These are phyloP conservation scores for Oryza longistaminata DNA, from an alignment of 176 grass and related monocot genomes.

Conservation along the genomic window DNA sequence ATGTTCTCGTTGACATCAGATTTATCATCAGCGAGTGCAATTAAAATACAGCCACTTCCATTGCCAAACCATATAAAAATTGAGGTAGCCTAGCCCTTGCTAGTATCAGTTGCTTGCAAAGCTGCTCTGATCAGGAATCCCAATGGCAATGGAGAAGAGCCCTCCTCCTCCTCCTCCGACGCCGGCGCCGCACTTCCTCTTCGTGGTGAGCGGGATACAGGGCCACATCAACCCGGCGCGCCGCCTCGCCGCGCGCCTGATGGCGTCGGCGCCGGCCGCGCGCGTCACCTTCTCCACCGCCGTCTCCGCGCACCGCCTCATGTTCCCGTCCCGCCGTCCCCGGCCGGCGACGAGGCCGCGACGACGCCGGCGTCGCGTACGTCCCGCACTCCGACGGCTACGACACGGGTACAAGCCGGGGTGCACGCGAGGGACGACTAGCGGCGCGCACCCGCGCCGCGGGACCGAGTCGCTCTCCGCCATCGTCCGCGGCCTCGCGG, in stretches of 20 bases:
- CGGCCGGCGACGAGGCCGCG: not conserved
- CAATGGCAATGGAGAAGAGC: not conserved
- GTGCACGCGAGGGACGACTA: not conserved
- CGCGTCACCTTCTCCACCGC: slow-evolving; percentile 52
- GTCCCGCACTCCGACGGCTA: slow-evolving; percentile 45
- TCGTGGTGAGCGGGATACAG: slow-evolving; percentile 27
- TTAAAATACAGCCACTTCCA: too few species aligned
- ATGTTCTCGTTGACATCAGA: too few species aligned
- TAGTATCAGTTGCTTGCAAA: too few species aligned
- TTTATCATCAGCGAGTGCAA: too few species aligned
- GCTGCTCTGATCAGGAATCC: not conserved
- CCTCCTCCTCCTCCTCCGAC: not conserved
- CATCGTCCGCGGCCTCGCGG: not conserved
- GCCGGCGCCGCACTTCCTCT: slow-evolving; percentile 33
- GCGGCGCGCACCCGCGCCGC: not conserved
- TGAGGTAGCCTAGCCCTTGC: too few species aligned
- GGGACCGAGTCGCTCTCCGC: not conserved
- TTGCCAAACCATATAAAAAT: too few species aligned
- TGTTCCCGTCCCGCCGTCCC: slow-evolving; percentile 19
- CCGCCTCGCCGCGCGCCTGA: slow-evolving; percentile 22
- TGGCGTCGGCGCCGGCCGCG: not conserved
- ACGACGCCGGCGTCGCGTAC: slow-evolving; percentile 26
- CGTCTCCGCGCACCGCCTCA: slow-evolving; percentile 33
- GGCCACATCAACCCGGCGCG: slow-evolving; percentile 49
- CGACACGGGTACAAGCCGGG: slow-evolving; percentile 22